Percentiles rank a stretch among this genome's conserved stretches.
Evolutionary conservation across 352 stramenopile genomes (phyloP).

Genomic region (Phytophthora pistaciae): DNA sequence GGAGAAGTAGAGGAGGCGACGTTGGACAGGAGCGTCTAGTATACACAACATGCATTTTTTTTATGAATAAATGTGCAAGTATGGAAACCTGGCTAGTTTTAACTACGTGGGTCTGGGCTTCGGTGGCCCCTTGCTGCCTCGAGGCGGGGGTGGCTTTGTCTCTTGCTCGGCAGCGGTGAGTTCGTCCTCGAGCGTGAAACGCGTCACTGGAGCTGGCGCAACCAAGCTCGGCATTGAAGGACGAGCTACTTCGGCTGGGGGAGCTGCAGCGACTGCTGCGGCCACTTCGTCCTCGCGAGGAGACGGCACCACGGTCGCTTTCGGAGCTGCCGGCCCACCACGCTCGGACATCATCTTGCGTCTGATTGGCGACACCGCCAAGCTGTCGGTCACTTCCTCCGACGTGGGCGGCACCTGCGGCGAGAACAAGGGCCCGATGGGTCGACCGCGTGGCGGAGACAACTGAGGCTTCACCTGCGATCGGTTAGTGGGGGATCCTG

Average conservation of each 20-base stretch:
- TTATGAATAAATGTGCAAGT: not conserved
- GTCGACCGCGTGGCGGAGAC: conserved; percentile 11
- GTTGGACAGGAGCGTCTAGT: no score
- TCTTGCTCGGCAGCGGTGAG: conserved; percentile 17
- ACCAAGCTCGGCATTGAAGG: not conserved
- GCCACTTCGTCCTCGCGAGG: conserved; percentile 56
- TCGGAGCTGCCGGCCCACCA: conserved; percentile 13
- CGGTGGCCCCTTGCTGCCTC: not conserved
- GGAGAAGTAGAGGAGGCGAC: no score
- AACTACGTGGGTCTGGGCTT: not conserved
- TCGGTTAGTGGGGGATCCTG: conserved; percentile 5
- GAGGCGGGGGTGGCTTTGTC: conserved; percentile 8
- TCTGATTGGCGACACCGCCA: conserved; percentile 49
- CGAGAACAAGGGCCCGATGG: conserved; percentile 19
- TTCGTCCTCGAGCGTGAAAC: conserved; percentile 30
- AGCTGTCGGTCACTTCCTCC: conserved; percentile 7
- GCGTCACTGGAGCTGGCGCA: conserved; percentile 11
- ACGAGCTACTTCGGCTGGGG: no score
- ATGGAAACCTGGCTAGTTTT: not conserved
- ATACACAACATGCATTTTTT: not conserved
- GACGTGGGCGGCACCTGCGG: not conserved
- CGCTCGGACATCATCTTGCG: conserved; percentile 54
- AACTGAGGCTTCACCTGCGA: conserved; percentile 19
- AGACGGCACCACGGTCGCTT: conserved; percentile 32
- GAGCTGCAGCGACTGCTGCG: conserved; percentile 17